Evolutionary conservation across 2,329 filamentous ascomycete species (phyloP), one percentile per base, ranked within the genome.

Genomic region (Aspergillus neoniger): DNA sequence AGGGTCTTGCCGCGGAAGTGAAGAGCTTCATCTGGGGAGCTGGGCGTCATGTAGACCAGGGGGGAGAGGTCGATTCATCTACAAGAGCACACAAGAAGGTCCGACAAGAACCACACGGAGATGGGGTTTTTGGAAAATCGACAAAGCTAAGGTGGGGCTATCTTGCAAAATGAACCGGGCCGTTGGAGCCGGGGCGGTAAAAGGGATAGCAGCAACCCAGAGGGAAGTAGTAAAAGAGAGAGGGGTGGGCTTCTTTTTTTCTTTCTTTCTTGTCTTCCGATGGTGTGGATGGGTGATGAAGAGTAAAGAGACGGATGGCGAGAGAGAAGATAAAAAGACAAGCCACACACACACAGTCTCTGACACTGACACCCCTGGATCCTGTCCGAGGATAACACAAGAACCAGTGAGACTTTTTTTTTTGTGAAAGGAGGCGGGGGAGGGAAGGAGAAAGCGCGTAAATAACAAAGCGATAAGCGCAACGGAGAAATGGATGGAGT

Each of bases 1-100:
- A 89, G 78, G 66, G 84, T 84, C 74, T 87, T 84, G 77, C 86
- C 86, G 72, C 83, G 85, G 73, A 87, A 85, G 74, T 88, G 84
- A 82, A 79, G 70, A 56, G 74, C 77, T 71, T 80, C 78, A 74
- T 79, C 74, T 59, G 74, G 76, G 66, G 74, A 79, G 77, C 79
- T 81, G 74, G 80, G 78, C 74, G 78, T 83, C 83, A 86, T 86
- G 76, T 82, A 83, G 75, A 71, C 69, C 72, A 75, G 69, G 69
- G 63, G 64, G 67, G 69, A 66, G 69, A 67, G 70, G 70, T 60
- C 66, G 72, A 74, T 74, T 77, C 76, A 79, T 78, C 72, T 77
- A 77, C 74, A 74, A 70, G 47, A 58, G 30, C 53, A 55, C 53
- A 28, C 53, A 58, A 52, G 54, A 59, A 48, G 48, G 21, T 44